phyloP scores from a whole-genome alignment of 2,329 filamentous ascomycete species.

The Ascosphaera apis region DNA sequence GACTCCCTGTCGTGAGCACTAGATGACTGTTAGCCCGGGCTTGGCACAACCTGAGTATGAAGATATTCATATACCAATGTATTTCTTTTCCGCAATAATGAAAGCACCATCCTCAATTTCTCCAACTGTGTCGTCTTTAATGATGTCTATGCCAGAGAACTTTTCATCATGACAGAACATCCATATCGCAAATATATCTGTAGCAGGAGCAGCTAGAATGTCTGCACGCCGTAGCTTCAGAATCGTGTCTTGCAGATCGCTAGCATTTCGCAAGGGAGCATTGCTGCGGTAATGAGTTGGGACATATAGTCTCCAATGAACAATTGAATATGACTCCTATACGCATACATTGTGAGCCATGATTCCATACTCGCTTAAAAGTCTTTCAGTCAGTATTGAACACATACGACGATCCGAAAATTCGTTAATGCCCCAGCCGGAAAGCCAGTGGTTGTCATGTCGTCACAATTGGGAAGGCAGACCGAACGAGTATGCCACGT shows the following conservation, averaged over 20 bases:
- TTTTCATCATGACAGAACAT: constrained; percentile 17
- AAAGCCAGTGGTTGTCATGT: constrained; percentile 18
- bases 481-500: constrained; percentile 6
- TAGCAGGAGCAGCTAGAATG: constrained; percentile 17
- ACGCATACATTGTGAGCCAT: constrained; percentile 9
- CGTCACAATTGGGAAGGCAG: background rate
- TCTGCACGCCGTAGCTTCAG: constrained; percentile 14
- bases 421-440: constrained; percentile 20
- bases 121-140: constrained; percentile 5
- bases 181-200: constrained; percentile 17
- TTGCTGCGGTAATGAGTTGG: background rate
- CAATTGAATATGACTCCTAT: constrained; percentile 20
- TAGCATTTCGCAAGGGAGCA: constrained; percentile 1
- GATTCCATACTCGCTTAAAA: no score
- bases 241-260: constrained; percentile 16
- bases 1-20: background rate
- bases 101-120: constrained; percentile 14
- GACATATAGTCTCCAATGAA: constrained; percentile 18
- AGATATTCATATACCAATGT: constrained; percentile 16
- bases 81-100: constrained; percentile 11
- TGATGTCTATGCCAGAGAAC: constrained; percentile 9
- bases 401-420: constrained; percentile 19
- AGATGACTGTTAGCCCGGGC: no score
- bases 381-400: no score
- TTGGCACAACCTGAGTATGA: no score